These are phyloP conservation scores for Fistulina hepatica DNA, from an alignment of 1,284 basidiomycete species.

Conservation along the genomic window DNA sequence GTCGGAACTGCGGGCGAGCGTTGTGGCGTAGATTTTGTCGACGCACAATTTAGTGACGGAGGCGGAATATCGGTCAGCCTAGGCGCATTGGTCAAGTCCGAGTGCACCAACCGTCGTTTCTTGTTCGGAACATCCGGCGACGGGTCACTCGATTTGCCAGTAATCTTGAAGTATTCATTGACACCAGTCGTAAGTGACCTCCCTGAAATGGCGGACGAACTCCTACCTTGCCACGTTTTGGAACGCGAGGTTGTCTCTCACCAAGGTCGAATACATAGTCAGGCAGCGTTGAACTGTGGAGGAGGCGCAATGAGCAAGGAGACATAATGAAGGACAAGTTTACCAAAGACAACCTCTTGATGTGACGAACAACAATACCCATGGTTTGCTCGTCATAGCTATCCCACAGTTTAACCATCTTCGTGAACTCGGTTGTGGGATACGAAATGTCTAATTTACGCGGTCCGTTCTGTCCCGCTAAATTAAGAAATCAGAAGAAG, in stretches of 20 bases:
- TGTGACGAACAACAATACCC: conserved; percentile 90
- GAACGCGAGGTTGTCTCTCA: conserved; percentile 56
- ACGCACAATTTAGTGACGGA: conserved; percentile 15
- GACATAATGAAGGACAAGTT: background rate
- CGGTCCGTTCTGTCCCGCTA: conserved; percentile 31
- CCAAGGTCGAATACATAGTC: conserved; percentile 78
- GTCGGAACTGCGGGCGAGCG: conserved; percentile 22
- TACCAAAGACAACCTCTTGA: conserved; percentile 61
- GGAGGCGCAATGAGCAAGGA: conserved; percentile 10
- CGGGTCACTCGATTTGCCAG: conserved; percentile 50
- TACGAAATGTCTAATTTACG: conserved; percentile 92
- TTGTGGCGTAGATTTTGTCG: conserved; percentile 10
- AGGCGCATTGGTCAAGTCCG: conserved; percentile 15
- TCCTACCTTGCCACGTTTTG: conserved; percentile 69
- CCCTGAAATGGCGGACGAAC: conserved; percentile 12
- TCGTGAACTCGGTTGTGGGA: conserved; percentile 90
- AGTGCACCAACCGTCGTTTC: conserved; percentile 46
- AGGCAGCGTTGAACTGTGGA: conserved; percentile 54
- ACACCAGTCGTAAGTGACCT: conserved; percentile 4
- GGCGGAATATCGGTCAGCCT: conserved; percentile 17
- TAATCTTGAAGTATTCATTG: conserved; percentile 31
- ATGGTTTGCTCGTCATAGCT: conserved; percentile 87
- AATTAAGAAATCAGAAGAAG: conserved; percentile 16
- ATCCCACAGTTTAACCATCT: conserved; percentile 92
- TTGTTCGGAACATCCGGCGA: conserved; percentile 68